Percentiles rank a stretch among this genome's conserved stretches.
These are phyloP conservation scores for Pleurotus giganteus DNA, from an alignment of 768 basidiomycete genomes.

Conservation along the genomic window DNA sequence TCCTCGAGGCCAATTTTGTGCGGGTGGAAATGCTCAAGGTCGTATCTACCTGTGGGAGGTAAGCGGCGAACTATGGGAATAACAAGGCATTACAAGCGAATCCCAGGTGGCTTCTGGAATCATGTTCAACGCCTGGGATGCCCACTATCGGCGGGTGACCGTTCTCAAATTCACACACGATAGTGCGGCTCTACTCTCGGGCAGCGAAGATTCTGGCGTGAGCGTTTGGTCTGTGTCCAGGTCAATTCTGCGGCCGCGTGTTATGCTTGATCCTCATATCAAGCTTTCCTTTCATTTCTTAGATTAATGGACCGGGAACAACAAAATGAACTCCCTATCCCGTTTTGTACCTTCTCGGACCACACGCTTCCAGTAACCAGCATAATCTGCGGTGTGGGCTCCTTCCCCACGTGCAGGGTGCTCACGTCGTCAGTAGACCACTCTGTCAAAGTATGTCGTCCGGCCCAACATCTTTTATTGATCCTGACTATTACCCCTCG, in stretches of 20 bases:
- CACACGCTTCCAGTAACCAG: slow-evolving; percentile 91
- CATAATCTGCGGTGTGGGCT: slow-evolving; percentile 74
- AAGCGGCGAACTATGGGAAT: slow-evolving; percentile 24
- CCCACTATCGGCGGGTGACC: slow-evolving; percentile 89
- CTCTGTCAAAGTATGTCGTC: slow-evolving; percentile 73
- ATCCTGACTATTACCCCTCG: slow-evolving; percentile 10
- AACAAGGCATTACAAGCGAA: neutral
- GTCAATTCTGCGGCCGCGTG: slow-evolving; percentile 43
- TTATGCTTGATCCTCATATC: slow-evolving; percentile 13
- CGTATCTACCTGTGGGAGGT: slow-evolving; percentile 97
- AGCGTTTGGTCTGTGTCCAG: slow-evolving; percentile 88
- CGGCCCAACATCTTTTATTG: neutral
- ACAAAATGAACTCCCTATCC: slow-evolving; percentile 74
- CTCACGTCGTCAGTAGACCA: slow-evolving; percentile 86
- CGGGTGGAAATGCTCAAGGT: slow-evolving; percentile 85
- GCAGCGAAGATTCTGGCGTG: slow-evolving; percentile 87
- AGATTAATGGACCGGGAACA: slow-evolving; percentile 75
- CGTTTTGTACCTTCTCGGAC: slow-evolving; percentile 81
- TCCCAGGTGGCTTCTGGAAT: slow-evolving; percentile 89
- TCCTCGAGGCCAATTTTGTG: slow-evolving; percentile 70
- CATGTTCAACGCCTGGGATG: slow-evolving; percentile 88
- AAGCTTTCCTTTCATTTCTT: slow-evolving; percentile 13
- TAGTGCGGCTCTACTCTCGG: slow-evolving; percentile 76
- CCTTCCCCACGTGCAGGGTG: slow-evolving; percentile 73
- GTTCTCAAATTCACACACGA: slow-evolving; percentile 83